Base-by-base conservation (phyloP, 2,329 filamentous ascomycete genomes). In the Apiospora malaysiana region DNA sequence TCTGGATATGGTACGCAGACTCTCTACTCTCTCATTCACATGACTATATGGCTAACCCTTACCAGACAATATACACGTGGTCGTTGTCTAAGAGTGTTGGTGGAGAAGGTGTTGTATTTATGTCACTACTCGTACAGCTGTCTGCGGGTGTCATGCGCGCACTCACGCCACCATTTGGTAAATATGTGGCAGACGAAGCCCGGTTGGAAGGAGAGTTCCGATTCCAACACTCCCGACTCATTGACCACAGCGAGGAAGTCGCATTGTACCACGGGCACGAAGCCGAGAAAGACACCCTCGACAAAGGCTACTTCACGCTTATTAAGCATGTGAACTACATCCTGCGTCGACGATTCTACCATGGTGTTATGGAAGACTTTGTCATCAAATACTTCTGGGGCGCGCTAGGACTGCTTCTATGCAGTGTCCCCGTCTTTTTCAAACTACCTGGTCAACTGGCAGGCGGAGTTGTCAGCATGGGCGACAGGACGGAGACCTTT, bases 371-470 rank as follows among this genome's bases (percentile, higher is more conserved):
- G 95, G 96, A 99, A 81, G 96, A 99, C 81, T 99, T 98, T 82
- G 94, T 98, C 71, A 97, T 99, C 82, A 99, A 99, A 82, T 99
- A 99, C 81, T 96, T 98, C 83, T 99, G 96, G 96, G 96, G 96
- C 51, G 95, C 96, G 2, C 82, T 99, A 59, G 96, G 96, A 1
- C 87, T 99, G 74, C 82, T 97, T 74, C 90, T 99, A 12, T 99
- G 96, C 85, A 97, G 94, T 81, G 91, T 97, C 0, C 96, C 96
- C 0, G 95, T 98, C 2, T 99, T 99, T 81, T 93, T 99, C 86
- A 95, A 95, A 81, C 88, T 98, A 23, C 94, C 95, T 0, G 93
- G 93, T 1, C 87, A 91, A 74, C 79, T 87, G 59, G 68, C 59
- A 16, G 83, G 81, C 45, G 81, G 84, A 9, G 74, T 80, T 66